These are phyloP conservation scores for Dictyostelium intermedium DNA, from an alignment of 78 protist genomes.

Conservation along the genomic window DNA sequence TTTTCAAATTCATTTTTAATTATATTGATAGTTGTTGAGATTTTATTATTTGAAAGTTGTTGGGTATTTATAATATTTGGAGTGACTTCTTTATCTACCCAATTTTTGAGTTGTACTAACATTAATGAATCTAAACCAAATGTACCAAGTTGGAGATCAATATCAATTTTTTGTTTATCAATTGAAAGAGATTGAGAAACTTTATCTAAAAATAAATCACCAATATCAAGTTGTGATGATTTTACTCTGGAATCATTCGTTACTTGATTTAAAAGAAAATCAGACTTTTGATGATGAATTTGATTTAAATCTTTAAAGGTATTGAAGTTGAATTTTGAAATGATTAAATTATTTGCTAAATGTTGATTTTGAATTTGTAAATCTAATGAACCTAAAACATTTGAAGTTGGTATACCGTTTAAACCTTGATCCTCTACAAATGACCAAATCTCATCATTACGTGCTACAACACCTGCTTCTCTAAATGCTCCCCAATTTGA, in stretches of 20 bases:
- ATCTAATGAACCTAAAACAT: background rate
- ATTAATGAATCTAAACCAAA: conserved; percentile 5
- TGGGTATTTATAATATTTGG: background rate
- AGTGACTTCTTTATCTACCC: background rate
- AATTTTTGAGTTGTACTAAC: conserved; percentile 7
- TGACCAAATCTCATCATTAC: background rate
- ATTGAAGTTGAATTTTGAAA: background rate
- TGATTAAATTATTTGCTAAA: background rate
- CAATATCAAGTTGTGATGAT: background rate
- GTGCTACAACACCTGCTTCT: conserved; percentile 31
- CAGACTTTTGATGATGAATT: background rate
- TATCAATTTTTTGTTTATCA: background rate
- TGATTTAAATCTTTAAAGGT: background rate
- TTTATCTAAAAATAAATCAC: background rate
- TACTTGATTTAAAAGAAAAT: background rate
- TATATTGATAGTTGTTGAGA: background rate
- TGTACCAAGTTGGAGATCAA: background rate
- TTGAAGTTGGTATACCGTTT: background rate
- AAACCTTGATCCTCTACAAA: background rate
- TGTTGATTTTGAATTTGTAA: conserved; percentile 4
- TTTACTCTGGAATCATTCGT: background rate
- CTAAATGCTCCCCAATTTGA: conserved; percentile 70
- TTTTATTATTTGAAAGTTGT: background rate
- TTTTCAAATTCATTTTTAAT: background rate
- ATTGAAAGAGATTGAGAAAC: conserved; percentile 25